phyloP scores from a whole-genome alignment of 768 basidiomycete species.

The Amanita subjunquillea region DNA sequence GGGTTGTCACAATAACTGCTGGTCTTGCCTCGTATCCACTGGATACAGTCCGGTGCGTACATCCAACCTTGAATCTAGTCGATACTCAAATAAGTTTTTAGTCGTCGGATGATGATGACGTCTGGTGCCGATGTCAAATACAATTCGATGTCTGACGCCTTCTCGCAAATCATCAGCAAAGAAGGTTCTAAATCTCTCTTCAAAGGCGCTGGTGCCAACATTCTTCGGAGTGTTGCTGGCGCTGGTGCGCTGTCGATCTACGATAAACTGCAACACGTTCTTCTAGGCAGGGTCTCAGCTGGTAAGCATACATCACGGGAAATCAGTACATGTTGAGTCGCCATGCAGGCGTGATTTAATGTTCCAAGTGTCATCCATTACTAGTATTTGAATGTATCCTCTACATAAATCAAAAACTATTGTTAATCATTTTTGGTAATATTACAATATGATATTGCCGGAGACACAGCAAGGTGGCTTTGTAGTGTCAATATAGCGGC shows the following conservation, averaged over 20 bases:
- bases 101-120: slow-evolving; percentile 95
- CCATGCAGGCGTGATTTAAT: not conserved
- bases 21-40: slow-evolving; percentile 73
- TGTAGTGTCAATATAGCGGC: slow-evolving; percentile 54
- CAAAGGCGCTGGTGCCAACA: slow-evolving; percentile 76
- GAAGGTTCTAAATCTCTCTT: slow-evolving; percentile 75
- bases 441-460: slow-evolving; percentile 32
- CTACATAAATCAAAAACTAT: not conserved
- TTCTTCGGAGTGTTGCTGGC: slow-evolving; percentile 80
- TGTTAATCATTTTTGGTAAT: not conserved
- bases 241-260: slow-evolving; percentile 80
- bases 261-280: slow-evolving; percentile 41
- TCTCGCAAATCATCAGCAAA: slow-evolving; percentile 59
- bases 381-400: not conserved
- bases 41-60: slow-evolving; percentile 49
- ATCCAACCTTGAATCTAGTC: not conserved
- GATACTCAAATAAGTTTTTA: slow-evolving; percentile 15
- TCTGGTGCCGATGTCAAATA: slow-evolving; percentile 68
- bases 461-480: slow-evolving; percentile 56
- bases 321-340: not conserved
- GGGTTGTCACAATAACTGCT: slow-evolving; percentile 81
- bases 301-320: not conserved
- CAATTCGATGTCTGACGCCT: slow-evolving; percentile 79
- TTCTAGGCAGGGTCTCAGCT: slow-evolving; percentile 3
- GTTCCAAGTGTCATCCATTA: no score